Evolutionary conservation across 1,284 basidiomycete species (phyloP), one percentile per base, ranked within the genome.

Genomic region (Agroathelia rolfsii): DNA sequence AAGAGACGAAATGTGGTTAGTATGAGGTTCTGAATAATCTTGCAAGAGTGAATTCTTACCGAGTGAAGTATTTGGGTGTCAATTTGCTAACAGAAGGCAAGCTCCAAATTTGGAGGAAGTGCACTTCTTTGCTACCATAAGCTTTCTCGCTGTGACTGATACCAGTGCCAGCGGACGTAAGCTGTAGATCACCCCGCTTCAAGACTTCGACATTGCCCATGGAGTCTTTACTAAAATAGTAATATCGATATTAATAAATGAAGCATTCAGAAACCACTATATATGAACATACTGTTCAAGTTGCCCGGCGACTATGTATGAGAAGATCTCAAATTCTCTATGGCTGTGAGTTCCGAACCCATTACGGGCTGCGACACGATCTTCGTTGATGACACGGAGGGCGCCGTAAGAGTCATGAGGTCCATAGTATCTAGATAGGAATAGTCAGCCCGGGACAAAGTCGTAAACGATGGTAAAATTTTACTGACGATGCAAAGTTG

Each of bases 51-150:
- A 20, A 37, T 2, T 32, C 45, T 34, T 38, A 65, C 61, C 85
- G 76, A 9, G 84, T 90, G 57, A 72, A 93, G 56, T 94, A 94
- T 35, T 72, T 69, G 0, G 89, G 87, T 17, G 55, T 53, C 11
- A 86, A 66, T 14, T 70, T 59, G 19, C 61, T 40, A 20, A 66
- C 48, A 48, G 61, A 62, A 1, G 90, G 88, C 0, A 73, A 28
- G 3, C 78, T 73, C 90, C 89, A 94, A 44, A 94, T 92, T 52
- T 89, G 83, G 8, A 90, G 66, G 62, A 93, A 90, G 55, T 94
- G 82, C 1, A 79, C 78, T 34, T 71, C 64, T 28, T 65, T 55
- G 5, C 50, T 35, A 16, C 78, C 76, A 44, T 80, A 55, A 3
- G 69, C 60, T 43, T 81, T 71, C 50, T 87, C 83, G 40, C 88